Percentiles rank a stretch among this genome's conserved stretches.
Evolutionary conservation across 2,329 filamentous ascomycete genomes (phyloP).

Genomic region (Neofusicoccum parvum): DNA sequence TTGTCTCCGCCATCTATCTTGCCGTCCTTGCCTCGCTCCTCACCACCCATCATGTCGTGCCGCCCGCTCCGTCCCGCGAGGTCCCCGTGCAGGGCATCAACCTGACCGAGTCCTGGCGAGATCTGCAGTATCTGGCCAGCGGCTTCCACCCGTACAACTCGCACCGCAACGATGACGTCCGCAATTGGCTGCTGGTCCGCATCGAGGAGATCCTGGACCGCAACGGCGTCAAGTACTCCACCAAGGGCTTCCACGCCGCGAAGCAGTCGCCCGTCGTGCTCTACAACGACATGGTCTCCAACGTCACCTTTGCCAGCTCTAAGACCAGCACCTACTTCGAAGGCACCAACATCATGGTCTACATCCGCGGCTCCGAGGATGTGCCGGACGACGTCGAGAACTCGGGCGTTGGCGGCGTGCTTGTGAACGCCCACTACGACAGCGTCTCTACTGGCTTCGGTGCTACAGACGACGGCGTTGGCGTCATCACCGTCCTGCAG

Average conservation of each 20-base stretch:
- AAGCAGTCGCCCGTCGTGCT: conserved; percentile 55
- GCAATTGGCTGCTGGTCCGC: conserved; percentile 72
- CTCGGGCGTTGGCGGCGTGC: conserved; percentile 64
- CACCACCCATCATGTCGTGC: conserved; percentile 74
- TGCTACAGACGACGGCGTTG: conserved; percentile 91
- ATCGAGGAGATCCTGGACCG: conserved; percentile 69
- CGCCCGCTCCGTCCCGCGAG: conserved; percentile 41
- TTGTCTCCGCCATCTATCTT: conserved; percentile 75
- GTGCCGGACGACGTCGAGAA: conserved; percentile 49
- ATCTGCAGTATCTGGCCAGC: conserved; percentile 74
- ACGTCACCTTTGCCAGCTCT: conserved; percentile 69
- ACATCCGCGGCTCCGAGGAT: conserved; percentile 81
- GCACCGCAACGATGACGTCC: conserved; percentile 76
- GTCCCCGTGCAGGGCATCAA: conserved; percentile 66
- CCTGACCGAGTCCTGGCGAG: conserved; percentile 81
- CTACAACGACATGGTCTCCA: conserved; percentile 78
- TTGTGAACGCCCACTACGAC: conserved; percentile 95
- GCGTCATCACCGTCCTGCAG: conserved; percentile 83
- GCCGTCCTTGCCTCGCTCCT: conserved; percentile 73
- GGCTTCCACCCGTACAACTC: conserved; percentile 89
- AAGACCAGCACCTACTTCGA: conserved; percentile 75
- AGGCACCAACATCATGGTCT: conserved; percentile 87
- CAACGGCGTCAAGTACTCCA: conserved; percentile 57
- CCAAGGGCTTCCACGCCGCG: conserved; percentile 20
- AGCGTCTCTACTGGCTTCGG: conserved; percentile 90